These are phyloP conservation scores for Aspergillus candidus DNA, from an alignment of 2,329 filamentous ascomycete species.

Conservation along the genomic window DNA sequence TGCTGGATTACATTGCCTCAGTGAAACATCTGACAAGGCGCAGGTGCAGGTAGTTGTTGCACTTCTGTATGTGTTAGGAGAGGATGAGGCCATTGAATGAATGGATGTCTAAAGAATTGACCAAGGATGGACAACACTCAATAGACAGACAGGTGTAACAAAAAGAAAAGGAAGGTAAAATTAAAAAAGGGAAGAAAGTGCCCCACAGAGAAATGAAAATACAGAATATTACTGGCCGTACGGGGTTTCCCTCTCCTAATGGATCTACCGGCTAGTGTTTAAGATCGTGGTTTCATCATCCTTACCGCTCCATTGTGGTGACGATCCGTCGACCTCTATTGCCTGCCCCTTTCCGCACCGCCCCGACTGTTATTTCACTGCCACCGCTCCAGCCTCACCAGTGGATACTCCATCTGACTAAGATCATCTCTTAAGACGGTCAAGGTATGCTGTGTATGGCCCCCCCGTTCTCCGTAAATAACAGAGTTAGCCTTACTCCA, in stretches of 20 bases:
- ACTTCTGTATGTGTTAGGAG: too few species aligned
- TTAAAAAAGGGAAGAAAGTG: background rate
- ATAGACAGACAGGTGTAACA: too few species aligned
- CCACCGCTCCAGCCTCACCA: constrained; percentile 27
- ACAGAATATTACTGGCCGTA: too few species aligned
- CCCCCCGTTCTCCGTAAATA: too few species aligned
- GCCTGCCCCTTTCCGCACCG: constrained; percentile 21
- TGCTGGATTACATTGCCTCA: too few species aligned
- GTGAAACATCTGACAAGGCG: too few species aligned
- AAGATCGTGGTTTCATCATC: constrained; percentile 17
- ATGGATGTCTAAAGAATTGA: too few species aligned
- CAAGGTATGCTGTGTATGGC: constrained; percentile 2
- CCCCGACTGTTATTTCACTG: constrained; percentile 24
- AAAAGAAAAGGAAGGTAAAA: too few species aligned
- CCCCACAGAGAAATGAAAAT: background rate
- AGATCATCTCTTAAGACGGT: background rate
- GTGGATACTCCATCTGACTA: background rate
- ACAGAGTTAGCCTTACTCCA: too few species aligned
- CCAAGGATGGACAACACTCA: too few species aligned
- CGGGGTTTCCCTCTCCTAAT: constrained; percentile 1
- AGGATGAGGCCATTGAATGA: too few species aligned
- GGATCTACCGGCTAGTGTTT: constrained; percentile 15
- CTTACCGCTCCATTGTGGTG: constrained; percentile 16
- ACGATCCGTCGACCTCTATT: constrained; percentile 17
- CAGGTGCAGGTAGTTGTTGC: too few species aligned